Evolutionary conservation across 192 early-diverging fungal species (phyloP), one percentile per base, ranked within the genome.

Genomic region (Coemansia sp.): DNA sequence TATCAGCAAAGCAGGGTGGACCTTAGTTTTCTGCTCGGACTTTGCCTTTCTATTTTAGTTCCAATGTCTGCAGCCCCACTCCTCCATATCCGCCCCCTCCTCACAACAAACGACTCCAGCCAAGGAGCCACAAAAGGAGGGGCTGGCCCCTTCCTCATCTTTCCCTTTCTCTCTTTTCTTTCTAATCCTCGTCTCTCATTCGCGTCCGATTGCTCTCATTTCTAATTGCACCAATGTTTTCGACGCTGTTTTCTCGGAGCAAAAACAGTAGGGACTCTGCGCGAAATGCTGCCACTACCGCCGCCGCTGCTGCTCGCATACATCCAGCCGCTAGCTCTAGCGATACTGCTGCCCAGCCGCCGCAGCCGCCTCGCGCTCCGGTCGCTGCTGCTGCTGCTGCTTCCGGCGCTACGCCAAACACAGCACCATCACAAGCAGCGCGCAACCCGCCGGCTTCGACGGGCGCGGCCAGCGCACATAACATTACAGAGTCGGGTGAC

Each of bases 221-320:
- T 64, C 13, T 45, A 58, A 36, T 6, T 11, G 9, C 18, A 16
- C 56, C 35, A 72, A 84, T 56, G 75, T 83, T 74, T 60, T 67
- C 73, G 70, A 81, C 59, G 64, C 69, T 64, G 69, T 82, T 67
- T 71, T 83, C 67, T 58, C 84, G 60, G 36, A 79, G 53, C 72
- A 53, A 56, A 70, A 73, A 37, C 75, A 75, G 50, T 70, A 84
- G 59, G 70, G 70, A 81, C 56, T 24, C 65, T 39, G 50, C 56
- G 18, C 56, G 56, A 18, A 58, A 58, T 58, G 56, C 56, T 33
- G 53, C 53, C 11, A 31, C 28, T 58, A 34, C 56, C n/a, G 56
- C 56, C 20, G 56, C 56, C 10, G 60, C 67, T 38, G 74, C 69
- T 66, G 63, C 74, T 63, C 66, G 60, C 65, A 20, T 64, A 37